phyloP scores from a whole-genome alignment of 2,329 filamentous ascomycete species.

The Ramichloridium luteum region DNA sequence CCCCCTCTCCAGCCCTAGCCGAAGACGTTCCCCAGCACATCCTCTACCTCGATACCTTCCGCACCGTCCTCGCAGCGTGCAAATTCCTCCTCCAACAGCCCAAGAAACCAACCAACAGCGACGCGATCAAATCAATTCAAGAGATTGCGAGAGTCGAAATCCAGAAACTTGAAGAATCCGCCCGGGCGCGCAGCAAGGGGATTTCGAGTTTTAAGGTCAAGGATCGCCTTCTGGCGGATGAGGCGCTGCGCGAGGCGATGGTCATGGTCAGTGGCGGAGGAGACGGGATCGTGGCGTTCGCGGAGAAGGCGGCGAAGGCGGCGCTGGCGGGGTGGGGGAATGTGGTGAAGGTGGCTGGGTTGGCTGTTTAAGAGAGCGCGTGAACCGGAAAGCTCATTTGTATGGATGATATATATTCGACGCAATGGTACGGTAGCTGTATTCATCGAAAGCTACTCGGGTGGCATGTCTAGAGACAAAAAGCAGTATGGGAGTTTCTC shows the following conservation, averaged over 20 bases:
- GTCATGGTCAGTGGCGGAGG: slow-evolving; percentile 8
- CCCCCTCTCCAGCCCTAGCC: slow-evolving; percentile 6
- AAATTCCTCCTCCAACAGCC: slow-evolving; percentile 5
- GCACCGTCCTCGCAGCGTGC: slow-evolving; percentile 14
- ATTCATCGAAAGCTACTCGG: too few species aligned
- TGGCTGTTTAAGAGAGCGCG: not conserved
- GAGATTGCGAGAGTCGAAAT: too few species aligned
- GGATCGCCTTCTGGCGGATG: slow-evolving; percentile 2
- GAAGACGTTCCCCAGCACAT: slow-evolving; percentile 14
- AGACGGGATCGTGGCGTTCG: slow-evolving; percentile 12
- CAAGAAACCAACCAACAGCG: too few species aligned
- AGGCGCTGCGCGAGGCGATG: slow-evolving; percentile 7
- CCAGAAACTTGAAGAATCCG: slow-evolving; percentile 2
- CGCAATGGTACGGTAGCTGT: too few species aligned
- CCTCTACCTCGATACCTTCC: slow-evolving; percentile 17
- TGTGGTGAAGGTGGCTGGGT: slow-evolving; percentile 10
- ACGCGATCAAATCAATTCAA: too few species aligned
- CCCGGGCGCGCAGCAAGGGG: slow-evolving; percentile 1
- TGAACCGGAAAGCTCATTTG: too few species aligned
- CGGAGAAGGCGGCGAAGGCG: slow-evolving; percentile 11
- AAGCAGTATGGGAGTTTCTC: too few species aligned
- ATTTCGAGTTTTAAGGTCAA: not conserved
- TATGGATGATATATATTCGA: too few species aligned
- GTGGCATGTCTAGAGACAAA: too few species aligned
- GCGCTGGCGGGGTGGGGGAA: slow-evolving; percentile 22